Evolutionary conservation across 805 yeast genomes (phyloP).

Genomic region (Zygoascus flipseniorum): DNA sequence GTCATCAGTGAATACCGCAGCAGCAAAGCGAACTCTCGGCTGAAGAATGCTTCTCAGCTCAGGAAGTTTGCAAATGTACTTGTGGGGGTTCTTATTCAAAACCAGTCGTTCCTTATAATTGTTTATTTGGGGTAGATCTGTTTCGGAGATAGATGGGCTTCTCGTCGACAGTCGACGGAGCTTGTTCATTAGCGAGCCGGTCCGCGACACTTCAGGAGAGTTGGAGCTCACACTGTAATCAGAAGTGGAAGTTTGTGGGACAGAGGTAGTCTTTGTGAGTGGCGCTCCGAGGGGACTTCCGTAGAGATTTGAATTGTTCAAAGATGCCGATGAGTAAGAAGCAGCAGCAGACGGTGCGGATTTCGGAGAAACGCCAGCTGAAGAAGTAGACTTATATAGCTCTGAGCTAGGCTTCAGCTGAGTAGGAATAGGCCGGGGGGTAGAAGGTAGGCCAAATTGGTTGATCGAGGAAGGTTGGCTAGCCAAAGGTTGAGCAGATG

Average conservation of each 20-base stretch:
- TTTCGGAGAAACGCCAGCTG: not conserved
- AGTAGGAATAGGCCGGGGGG: not conserved
- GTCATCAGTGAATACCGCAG: conserved; percentile 62
- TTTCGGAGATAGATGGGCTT: not conserved
- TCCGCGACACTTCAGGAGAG: not conserved
- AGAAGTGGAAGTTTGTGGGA: not conserved
- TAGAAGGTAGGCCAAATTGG: not conserved
- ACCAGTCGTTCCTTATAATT: conserved; percentile 28
- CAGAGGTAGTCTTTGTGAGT: not conserved
- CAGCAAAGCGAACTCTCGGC: conserved; percentile 67
- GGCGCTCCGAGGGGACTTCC: not conserved
- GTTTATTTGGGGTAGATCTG: not conserved
- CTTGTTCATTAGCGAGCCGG: conserved; percentile 12
- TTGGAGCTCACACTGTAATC: not conserved
- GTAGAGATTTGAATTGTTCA: not conserved
- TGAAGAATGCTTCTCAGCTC: conserved; percentile 25
- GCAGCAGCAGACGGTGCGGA: not conserved
- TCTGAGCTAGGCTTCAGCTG: not conserved
- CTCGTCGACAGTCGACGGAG: conserved; percentile 15
- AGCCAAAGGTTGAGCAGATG: not conserved
- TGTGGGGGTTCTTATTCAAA: conserved; percentile 39
- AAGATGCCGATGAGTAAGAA: not conserved
- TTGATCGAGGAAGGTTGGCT: not conserved
- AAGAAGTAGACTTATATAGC: not conserved
- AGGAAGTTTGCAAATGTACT: conserved; percentile 17